phyloP scores from a whole-genome alignment of 2,329 filamentous ascomycete species.

The Corinectria fuckeliana region DNA sequence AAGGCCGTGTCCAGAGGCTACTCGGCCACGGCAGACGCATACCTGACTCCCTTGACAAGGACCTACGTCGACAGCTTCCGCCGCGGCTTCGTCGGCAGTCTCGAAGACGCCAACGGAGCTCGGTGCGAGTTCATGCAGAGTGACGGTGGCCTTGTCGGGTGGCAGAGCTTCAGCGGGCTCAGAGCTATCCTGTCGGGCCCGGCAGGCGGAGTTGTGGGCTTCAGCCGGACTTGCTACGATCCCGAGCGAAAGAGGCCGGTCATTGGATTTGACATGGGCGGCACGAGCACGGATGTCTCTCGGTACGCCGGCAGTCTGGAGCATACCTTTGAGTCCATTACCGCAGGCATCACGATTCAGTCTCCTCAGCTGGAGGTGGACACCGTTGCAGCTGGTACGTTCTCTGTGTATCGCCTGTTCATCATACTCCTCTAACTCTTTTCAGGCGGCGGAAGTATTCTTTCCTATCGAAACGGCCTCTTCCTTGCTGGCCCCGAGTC shows the following conservation, averaged over 20 bases:
- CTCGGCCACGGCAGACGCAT: slow-evolving; percentile 50
- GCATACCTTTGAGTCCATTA: slow-evolving; percentile 73
- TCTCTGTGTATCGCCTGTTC: too few relatives aligned
- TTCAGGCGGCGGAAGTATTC: slow-evolving; percentile 71
- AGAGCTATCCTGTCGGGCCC: slow-evolving; percentile 75
- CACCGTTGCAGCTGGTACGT: slow-evolving; percentile 49
- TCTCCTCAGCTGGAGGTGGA: slow-evolving; percentile 83
- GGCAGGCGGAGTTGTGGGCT: slow-evolving; percentile 78
- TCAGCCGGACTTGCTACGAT: slow-evolving; percentile 76
- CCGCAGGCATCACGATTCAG: slow-evolving; percentile 79
- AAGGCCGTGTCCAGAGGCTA: slow-evolving; percentile 49
- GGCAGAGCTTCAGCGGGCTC: slow-evolving; percentile 70
- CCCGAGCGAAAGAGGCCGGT: slow-evolving; percentile 69
- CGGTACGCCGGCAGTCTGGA: slow-evolving; percentile 61
- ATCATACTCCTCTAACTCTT: slow-evolving; percentile 56
- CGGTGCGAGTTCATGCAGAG: slow-evolving; percentile 54
- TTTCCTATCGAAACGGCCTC: slow-evolving; percentile 75
- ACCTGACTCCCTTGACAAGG: slow-evolving; percentile 47
- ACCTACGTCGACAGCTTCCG: slow-evolving; percentile 41
- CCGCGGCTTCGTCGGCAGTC: slow-evolving; percentile 42
- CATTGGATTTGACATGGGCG: slow-evolving; percentile 76
- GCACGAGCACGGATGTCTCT: slow-evolving; percentile 77
- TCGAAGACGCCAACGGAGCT: slow-evolving; percentile 32
- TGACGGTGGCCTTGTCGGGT: slow-evolving; percentile 57
- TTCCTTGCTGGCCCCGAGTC: slow-evolving; percentile 77